Percentiles rank a stretch among this genome's conserved stretches.
Conservation (phyloP, 495 filamentous ascomycete species). For the Neurospora sp. region DNA sequence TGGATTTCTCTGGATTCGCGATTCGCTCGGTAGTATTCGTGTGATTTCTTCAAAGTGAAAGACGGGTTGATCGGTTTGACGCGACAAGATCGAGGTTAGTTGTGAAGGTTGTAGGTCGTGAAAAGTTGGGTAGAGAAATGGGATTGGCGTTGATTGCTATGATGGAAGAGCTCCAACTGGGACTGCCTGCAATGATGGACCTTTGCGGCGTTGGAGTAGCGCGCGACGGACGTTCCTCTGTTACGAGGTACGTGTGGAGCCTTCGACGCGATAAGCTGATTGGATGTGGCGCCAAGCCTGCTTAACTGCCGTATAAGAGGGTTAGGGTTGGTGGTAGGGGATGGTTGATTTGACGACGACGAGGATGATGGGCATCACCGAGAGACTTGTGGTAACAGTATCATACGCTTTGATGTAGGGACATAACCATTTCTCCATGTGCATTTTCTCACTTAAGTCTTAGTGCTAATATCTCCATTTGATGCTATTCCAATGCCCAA, state of each 20-base stretch:
- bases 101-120: neutral
- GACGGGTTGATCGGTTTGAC: neutral
- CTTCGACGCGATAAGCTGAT: neutral
- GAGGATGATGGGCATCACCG: neutral
- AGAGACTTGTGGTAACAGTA: neutral
- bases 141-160: neutral
- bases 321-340: neutral
- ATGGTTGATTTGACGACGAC: neutral
- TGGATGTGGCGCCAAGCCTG: neutral
- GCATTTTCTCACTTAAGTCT: neutral
- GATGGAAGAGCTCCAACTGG: neutral
- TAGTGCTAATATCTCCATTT: accelerated
- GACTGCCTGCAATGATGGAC: neutral
- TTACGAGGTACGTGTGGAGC: neutral
- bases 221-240: neutral
- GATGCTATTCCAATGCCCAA: neutral
- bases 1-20: neutral
- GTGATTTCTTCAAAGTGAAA: neutral
- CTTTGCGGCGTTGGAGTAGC: neutral
- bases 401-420: no score
- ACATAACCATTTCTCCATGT: no score
- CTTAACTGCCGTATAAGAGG: neutral
- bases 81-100: neutral
- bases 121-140: neutral
- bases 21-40: neutral